Percentiles rank a stretch among this genome's conserved stretches.
Evolutionary conservation across 2,329 filamentous ascomycete genomes (phyloP).

Genomic region (Phialophora tarda): DNA sequence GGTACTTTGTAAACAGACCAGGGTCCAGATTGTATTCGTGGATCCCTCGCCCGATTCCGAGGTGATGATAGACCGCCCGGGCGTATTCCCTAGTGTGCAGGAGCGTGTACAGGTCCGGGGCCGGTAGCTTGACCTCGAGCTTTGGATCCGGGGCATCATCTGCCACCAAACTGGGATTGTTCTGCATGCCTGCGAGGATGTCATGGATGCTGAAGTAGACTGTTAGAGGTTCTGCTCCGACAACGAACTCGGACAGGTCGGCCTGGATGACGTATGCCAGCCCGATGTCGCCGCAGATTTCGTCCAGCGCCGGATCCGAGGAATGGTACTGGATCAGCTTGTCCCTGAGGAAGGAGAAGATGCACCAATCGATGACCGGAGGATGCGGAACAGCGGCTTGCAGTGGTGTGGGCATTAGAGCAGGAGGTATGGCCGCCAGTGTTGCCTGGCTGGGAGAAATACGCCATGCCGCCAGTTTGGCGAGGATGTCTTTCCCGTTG

Average conservation of each 20-base stretch:
- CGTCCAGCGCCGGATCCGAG: constrained; percentile 26
- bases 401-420: constrained; percentile 20
- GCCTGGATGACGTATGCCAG: constrained; percentile 32
- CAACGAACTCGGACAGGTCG: constrained; percentile 32
- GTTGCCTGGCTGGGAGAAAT: constrained; percentile 19
- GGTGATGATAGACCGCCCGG: constrained; percentile 16
- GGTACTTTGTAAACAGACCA: constrained; percentile 22
- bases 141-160: background rate
- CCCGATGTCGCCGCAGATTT: constrained; percentile 30
- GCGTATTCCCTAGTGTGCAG: constrained; percentile 25
- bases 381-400: constrained; percentile 30
- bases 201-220: constrained; percentile 30
- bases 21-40: constrained; percentile 19
- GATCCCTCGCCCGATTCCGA: constrained; percentile 16
- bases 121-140: constrained; percentile 17
- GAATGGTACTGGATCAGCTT: constrained; percentile 32
- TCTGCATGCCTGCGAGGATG: constrained; percentile 23
- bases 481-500: constrained; percentile 22
- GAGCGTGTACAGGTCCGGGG: constrained; percentile 24
- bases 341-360: constrained; percentile 29
- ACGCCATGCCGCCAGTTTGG: constrained; percentile 27
- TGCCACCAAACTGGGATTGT: constrained; percentile 11
- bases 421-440: constrained; percentile 18
- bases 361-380: constrained; percentile 31
- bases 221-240: constrained; percentile 16